Evolutionary conservation across 331 rosid species (phyloP).

Genomic region (Erythrophleum ivorense): DNA sequence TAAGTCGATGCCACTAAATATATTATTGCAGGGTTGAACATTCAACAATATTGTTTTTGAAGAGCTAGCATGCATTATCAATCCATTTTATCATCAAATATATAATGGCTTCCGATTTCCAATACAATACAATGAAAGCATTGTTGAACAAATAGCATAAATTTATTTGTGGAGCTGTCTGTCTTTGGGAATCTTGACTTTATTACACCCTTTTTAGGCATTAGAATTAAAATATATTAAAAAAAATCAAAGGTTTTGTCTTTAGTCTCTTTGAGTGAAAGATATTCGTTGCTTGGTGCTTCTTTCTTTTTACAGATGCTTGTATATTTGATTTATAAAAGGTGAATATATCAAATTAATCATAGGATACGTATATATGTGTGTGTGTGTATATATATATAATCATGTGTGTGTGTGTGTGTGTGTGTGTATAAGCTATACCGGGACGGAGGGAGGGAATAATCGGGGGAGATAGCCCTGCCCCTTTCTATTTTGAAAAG

Average conservation of each 20-base stretch:
- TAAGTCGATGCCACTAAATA: background rate
- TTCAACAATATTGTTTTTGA: background rate
- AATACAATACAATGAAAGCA: background rate
- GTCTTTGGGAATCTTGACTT: constrained; percentile 10
- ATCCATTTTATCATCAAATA: background rate
- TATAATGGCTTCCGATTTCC: background rate
- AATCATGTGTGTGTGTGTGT: too few relatives aligned
- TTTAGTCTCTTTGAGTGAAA: background rate
- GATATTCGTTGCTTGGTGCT: too few relatives aligned
- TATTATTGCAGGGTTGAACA: constrained; percentile 6
- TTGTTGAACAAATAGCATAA: background rate
- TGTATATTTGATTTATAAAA: too few relatives aligned
- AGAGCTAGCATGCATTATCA: background rate
- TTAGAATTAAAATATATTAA: background rate
- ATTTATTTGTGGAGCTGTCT: background rate
- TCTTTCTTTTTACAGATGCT: too few relatives aligned
- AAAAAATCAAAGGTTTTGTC: background rate
- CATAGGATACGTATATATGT: too few relatives aligned
- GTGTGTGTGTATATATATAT: too few relatives aligned
- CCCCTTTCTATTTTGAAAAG: too few relatives aligned
- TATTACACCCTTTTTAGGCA: background rate
- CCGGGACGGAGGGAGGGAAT: too few relatives aligned
- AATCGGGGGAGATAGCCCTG: too few relatives aligned
- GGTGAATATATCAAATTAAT: too few relatives aligned
- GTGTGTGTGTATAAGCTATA: too few relatives aligned